phyloP scores from a whole-genome alignment of 2,329 filamentous ascomycete species.

The Endothia cerciana region DNA sequence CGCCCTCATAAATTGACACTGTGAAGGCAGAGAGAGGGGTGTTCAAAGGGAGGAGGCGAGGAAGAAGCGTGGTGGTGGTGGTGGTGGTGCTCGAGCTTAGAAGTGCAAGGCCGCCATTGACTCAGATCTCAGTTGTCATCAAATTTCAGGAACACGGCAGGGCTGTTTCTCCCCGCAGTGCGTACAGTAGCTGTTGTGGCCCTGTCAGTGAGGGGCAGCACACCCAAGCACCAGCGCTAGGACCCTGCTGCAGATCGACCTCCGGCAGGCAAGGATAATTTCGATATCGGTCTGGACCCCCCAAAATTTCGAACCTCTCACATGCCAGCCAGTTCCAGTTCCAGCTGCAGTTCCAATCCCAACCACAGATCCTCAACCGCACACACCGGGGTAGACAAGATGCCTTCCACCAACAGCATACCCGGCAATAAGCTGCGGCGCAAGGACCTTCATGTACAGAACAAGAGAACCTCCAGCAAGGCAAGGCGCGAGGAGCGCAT shows the following conservation, averaged over 20 bases:
- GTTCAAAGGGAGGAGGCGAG: background rate
- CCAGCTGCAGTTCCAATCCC: background rate
- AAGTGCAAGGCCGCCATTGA: background rate
- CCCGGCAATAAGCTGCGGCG: conserved; percentile 79
- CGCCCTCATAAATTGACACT: conserved; percentile 36
- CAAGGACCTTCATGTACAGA: conserved; percentile 75
- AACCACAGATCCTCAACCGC: background rate
- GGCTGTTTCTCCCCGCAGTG: conserved; percentile 6
- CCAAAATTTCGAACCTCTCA: conserved; percentile 14
- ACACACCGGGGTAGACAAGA: conserved; percentile 4
- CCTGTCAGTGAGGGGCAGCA: conserved; percentile 15
- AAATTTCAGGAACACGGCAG: conserved; percentile 6
- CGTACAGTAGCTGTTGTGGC: background rate
- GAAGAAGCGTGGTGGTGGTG: background rate
- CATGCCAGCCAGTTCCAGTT: background rate
- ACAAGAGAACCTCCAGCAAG: conserved; percentile 77
- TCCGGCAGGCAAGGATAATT: conserved; percentile 12
- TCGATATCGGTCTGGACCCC: conserved; percentile 1
- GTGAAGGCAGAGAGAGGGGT: background rate
- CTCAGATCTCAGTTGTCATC: conserved; percentile 4
- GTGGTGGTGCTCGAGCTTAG: background rate
- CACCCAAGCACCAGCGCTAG: background rate
- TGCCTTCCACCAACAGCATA: conserved; percentile 25
- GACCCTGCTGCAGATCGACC: background rate
- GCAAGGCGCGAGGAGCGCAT: conserved; percentile 77